Evolutionary conservation across 2,329 filamentous ascomycete genomes (phyloP), one percentile per base, ranked within the genome.

Genomic region (Fusarium zealandicum): DNA sequence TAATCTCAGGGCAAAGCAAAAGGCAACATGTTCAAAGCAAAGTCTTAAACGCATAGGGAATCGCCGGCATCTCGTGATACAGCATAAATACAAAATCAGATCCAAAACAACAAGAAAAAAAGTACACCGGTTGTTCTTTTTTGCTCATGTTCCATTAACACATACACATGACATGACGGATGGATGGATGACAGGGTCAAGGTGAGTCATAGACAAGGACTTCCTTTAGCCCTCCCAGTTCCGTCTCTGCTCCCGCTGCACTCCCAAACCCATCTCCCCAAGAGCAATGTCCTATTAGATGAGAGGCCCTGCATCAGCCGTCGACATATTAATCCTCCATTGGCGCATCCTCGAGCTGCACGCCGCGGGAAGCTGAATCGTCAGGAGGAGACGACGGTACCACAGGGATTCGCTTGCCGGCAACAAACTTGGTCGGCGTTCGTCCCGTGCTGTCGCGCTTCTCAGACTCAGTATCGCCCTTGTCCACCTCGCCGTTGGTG

Each of bases 401-500:
- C 30, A 61, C 62, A 17, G 72, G 56, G 28, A 75, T 64, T 35
- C 82, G 74, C 53, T 79, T 79, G 30, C 79, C 82, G 43, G 70
- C 84, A 64, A 76, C 84, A 58, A 86, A 75, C 33, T 72, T 73
- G 40, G 70, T 61, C 1, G 67, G 65, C 22, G 65, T 62, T 60
- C 85, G 80, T 38, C 81, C 80, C 14, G 89, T 72, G 58, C 86
- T 90, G 69, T 88, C 86, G 43, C 86, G 82, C 74, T 89, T 89
- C 64, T 87, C 83, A 3, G 61, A 50, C 13, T 52, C 51, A 16
- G 56, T 49, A 4, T 72, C 69, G 11, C 54, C 48, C 49, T 68
- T 69, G 37, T 54, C 45, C 32, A 65, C 55, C 16, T 68, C 66
- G 44, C 80, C 80, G 60, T 83, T 83, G 36, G 75, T 64, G 25